phyloP scores from a whole-genome alignment of 805 yeast genomes.

The Kodamaea sagamina region DNA sequence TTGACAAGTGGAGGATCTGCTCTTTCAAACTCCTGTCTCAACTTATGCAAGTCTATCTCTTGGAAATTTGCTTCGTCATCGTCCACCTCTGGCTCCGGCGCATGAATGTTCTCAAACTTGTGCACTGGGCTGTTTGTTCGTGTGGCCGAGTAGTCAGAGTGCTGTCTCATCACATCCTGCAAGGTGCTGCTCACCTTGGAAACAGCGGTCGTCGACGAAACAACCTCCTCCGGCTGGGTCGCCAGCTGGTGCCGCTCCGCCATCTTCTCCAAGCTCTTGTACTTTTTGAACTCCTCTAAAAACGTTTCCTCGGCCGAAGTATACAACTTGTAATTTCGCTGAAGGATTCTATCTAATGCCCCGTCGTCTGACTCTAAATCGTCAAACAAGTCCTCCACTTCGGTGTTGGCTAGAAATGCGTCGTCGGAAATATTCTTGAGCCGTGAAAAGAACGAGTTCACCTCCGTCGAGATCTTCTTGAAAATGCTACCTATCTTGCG shows the following conservation, averaged over 20 bases:
- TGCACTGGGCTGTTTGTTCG: conserved; percentile 7
- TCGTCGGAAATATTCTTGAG: conserved; percentile 50
- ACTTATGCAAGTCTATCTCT: conserved; percentile 28
- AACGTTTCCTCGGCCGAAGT: conserved; percentile 34
- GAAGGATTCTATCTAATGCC: conserved; percentile 23
- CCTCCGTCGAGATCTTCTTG: conserved; percentile 42
- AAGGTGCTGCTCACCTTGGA: conserved; percentile 17
- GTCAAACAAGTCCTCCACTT: conserved; percentile 51
- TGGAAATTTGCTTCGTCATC: conserved; percentile 19
- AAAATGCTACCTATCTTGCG: conserved; percentile 25
- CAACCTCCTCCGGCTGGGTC: conserved; percentile 15
- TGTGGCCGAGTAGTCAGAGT: conserved; percentile 10
- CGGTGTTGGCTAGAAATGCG: conserved; percentile 50
- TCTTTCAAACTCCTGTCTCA: conserved; percentile 34
- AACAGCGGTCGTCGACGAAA: conserved; percentile 15
- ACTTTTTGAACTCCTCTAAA: conserved; percentile 33
- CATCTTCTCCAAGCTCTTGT: conserved; percentile 35
- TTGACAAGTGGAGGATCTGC: not conserved
- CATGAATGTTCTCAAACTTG: conserved; percentile 8
- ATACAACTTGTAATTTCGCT: conserved; percentile 21
- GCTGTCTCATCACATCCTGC: conserved; percentile 28
- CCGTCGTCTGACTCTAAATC: conserved; percentile 35
- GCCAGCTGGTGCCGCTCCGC: conserved; percentile 23
- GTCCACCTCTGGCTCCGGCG: conserved; percentile 17
- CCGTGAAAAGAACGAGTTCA: conserved; percentile 32